A percentile compares a stretch with the other conserved stretches of the same genome.
phyloP scores from a whole-genome alignment of 352 stramenopile genomes.

The Phytophthora fragariaefolia region DNA sequence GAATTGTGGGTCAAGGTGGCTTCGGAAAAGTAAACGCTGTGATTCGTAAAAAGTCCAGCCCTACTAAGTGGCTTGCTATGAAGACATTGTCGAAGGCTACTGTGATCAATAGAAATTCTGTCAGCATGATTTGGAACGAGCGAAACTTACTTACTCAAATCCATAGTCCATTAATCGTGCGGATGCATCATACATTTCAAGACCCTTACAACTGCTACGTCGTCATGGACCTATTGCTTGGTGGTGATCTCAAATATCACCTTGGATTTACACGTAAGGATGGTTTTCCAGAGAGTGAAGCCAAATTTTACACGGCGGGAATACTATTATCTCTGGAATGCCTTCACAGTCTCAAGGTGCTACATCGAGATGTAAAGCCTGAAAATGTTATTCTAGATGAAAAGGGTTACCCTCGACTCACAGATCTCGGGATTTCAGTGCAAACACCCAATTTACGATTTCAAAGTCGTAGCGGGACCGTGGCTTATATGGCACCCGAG shows the following conservation, averaged over 20 bases:
- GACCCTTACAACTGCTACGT: constrained; percentile 76
- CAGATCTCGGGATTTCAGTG: constrained; percentile 79
- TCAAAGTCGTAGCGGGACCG: constrained; percentile 65
- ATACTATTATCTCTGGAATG: constrained; percentile 70
- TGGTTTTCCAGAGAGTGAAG: constrained; percentile 63
- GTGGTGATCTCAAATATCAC: constrained; percentile 79
- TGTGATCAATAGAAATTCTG: constrained; percentile 64
- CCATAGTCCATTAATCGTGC: constrained; percentile 56
- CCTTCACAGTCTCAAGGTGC: constrained; percentile 65
- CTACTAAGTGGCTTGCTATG: constrained; percentile 68
- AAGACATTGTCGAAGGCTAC: constrained; percentile 74
- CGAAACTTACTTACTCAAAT: constrained; percentile 65
- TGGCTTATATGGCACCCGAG: constrained; percentile 77
- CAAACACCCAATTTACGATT: constrained; percentile 50
- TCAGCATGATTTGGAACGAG: constrained; percentile 84
- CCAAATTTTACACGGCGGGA: constrained; percentile 69
- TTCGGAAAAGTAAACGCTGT: constrained; percentile 84
- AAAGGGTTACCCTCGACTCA: constrained; percentile 74
- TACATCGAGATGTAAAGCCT: constrained; percentile 87
- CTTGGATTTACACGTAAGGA: constrained; percentile 49
- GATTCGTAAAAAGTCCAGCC: constrained; percentile 61
- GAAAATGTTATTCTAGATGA: constrained; percentile 89
- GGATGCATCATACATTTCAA: constrained; percentile 78
- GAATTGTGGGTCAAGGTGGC: constrained; percentile 67
- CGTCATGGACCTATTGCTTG: constrained; percentile 78